A percentile compares a stretch with the other conserved stretches of the same genome.
These are phyloP conservation scores for Spencermartinsiella europaea DNA, from an alignment of 805 yeast genomes.

Conservation along the genomic window DNA sequence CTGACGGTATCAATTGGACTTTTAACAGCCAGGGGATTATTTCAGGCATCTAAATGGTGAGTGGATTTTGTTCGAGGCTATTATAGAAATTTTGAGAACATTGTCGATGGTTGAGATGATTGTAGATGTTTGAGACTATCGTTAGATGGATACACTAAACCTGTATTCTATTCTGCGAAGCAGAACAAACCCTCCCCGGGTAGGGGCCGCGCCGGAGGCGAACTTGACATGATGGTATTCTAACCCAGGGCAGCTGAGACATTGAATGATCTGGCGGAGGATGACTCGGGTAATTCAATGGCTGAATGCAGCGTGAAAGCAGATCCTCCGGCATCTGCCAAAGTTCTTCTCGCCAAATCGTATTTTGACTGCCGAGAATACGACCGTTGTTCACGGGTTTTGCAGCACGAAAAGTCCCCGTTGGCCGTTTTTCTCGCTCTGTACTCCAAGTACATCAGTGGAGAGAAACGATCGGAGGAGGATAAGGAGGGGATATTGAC, in stretches of 20 bases:
- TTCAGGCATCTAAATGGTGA: slow-evolving; percentile 62
- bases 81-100: too few species aligned
- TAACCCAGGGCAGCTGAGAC: slow-evolving; percentile 58
- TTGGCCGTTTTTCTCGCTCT: slow-evolving; percentile 49
- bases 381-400: slow-evolving; percentile 61
- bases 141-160: too few species aligned
- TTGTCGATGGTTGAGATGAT: not conserved
- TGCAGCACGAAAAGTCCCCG: slow-evolving; percentile 43
- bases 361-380: slow-evolving; percentile 82
- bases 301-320: slow-evolving; percentile 3
- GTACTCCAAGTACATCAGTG: slow-evolving; percentile 62
- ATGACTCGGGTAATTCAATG: slow-evolving; percentile 15
- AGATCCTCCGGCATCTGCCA: slow-evolving; percentile 34
- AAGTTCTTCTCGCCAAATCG: slow-evolving; percentile 57
- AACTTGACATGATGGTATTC: too few species aligned
- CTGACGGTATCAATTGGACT: slow-evolving; percentile 35
- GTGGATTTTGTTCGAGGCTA: too few species aligned
- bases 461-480: slow-evolving; percentile 72
- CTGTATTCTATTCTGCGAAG: too few species aligned
- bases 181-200: too few species aligned
- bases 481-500: slow-evolving; percentile 61
- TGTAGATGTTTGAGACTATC: not conserved
- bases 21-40: slow-evolving; percentile 54
- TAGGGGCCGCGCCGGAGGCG: too few species aligned
- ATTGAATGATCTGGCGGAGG: slow-evolving; percentile 48